Evolutionary conservation across 2,329 filamentous ascomycete genomes (phyloP), one percentile per base, ranked within the genome.

Genomic region (Aspergillus floridensis): DNA sequence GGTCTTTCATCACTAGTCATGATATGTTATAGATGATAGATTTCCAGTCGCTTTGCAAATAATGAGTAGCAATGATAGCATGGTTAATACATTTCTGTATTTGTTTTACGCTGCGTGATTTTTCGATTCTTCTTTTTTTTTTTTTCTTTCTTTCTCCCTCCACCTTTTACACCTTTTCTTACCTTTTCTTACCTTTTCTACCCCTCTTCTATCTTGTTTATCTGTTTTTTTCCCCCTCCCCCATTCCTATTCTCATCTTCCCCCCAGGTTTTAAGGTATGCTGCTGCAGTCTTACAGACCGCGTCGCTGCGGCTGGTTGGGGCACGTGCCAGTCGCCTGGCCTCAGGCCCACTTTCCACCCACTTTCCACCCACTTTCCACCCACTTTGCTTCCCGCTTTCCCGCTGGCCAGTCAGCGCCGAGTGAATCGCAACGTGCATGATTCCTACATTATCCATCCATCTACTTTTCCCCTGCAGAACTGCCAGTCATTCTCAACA

Each of bases 21-120:
- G 57, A 44, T 59, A 51, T 47, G 59, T 59, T 47, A 62, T 59
- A 62, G 60, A 59, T 57, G 53, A 62, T 62, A 62, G 60, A 62
- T 49, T 44, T 35, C 14, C 12, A 35, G 24, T 59, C 35, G 38
- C 21, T 52, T 35, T 31, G 32, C 48, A 50, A 62, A 50, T 62
- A 62, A 59, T 59, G 57, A 50, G 38, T 29, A 58, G 60, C 57
- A 55, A 62, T 52, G 60, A 59, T 29, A 49, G 49, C 50, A 56
- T 57, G 55, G 57, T 50, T 59, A 31, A 56, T 19, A 41, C 7
- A 29, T 10, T 22, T 22, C 22, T 22, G 4, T 22, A 22, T 22
- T 29, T 8, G 26, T 29, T 8, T 7, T 29, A 29, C 26, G 0
- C 2, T 0, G 8, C 7, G 26, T 7, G 26, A 29, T 29, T 29